phyloP scores from a whole-genome alignment of 352 stramenopile genomes.

The Globisporangium cystogenes region DNA sequence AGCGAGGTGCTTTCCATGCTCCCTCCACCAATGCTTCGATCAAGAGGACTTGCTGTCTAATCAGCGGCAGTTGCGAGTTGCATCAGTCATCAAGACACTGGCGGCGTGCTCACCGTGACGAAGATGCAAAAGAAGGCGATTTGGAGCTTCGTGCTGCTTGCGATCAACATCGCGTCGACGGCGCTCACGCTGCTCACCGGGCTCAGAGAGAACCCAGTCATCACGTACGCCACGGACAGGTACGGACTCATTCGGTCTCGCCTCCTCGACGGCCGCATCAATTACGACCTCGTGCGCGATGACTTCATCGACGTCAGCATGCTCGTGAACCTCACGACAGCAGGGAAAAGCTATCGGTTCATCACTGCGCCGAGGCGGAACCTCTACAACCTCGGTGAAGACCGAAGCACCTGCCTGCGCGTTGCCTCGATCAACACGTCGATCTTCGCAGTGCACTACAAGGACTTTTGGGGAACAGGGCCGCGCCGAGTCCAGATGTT shows the following conservation, averaged over 20 bases:
- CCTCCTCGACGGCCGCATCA: conserved; percentile 18
- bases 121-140: not conserved
- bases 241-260: conserved; percentile 21
- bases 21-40: no score
- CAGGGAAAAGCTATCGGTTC: conserved; percentile 19
- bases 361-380: conserved; percentile 26
- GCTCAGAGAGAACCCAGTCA: conserved; percentile 24
- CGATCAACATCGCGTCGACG: conserved; percentile 20
- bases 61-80: no score
- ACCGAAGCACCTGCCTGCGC: conserved; percentile 34
- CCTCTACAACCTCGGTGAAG: conserved; percentile 25
- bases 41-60: no score
- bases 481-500: conserved; percentile 29
- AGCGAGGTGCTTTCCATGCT: no score
- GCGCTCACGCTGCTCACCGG: conserved; percentile 25
- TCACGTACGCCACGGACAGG: conserved; percentile 18
- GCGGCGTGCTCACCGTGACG: no score
- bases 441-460: conserved; percentile 22
- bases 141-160: conserved; percentile 9
- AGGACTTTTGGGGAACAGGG: conserved; percentile 40
- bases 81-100: no score
- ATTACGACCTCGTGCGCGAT: conserved; percentile 20
- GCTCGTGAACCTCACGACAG: conserved; percentile 15
- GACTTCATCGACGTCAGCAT: no score
- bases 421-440: conserved; percentile 40